A percentile compares a stretch with the other conserved stretches of the same genome.
phyloP scores from a whole-genome alignment of 345 rosid genomes.

The Eucalyptus coolabah region DNA sequence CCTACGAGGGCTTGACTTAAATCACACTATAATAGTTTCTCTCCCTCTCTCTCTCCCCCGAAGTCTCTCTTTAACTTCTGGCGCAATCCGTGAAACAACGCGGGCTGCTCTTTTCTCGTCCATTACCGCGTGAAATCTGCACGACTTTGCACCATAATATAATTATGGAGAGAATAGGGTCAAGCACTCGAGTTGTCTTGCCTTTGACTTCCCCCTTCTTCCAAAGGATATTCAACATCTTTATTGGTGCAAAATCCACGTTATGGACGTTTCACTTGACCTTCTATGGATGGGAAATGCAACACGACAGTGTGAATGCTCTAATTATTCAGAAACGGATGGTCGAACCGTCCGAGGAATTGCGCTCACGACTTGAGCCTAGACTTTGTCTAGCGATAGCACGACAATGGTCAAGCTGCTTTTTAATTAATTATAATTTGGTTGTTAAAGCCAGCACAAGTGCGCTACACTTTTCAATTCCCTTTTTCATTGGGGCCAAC shows the following conservation, averaged over 20 bases:
- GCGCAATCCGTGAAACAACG: background rate
- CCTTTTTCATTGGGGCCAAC: background rate
- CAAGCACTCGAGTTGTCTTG: background rate
- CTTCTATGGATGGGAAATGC: background rate
- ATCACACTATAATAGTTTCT: background rate
- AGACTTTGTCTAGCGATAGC: background rate
- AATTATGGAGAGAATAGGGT: background rate
- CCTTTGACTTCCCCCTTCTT: background rate
- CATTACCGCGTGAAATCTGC: background rate
- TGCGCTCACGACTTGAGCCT: background rate
- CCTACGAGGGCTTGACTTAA: background rate
- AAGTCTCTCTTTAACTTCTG: background rate
- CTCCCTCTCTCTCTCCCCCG: background rate
- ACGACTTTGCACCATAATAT: background rate
- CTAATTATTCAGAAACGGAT: background rate
- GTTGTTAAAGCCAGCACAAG: background rate
- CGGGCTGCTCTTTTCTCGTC: background rate
- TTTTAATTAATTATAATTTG: background rate
- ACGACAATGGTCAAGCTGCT: background rate
- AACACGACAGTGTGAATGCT: background rate
- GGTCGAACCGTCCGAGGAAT: background rate
- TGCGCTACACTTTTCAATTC: background rate
- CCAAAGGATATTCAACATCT: background rate
- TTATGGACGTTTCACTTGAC: background rate
- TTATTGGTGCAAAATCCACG: background rate